Evolutionary conservation across 306 rosid species (phyloP).

Genomic region (Medicago truncatula): MtrunA17r5.0-ANR NC_053043.1:4007001-4007500

Average conservation of each 20-base stretch:
- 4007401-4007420: constrained; percentile 36
- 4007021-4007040: constrained; percentile 47
- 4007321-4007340: constrained; percentile 14
- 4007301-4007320: constrained; percentile 36
- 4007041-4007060: constrained; percentile 63
- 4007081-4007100: constrained; percentile 79
- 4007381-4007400: neutral
- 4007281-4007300: neutral
- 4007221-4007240: constrained; percentile 51
- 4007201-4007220: constrained; percentile 38
- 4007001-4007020: neutral
- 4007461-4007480: constrained; percentile 39
- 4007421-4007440: neutral
- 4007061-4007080: constrained; percentile 84
- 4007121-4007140: constrained; percentile 28
- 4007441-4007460: constrained; percentile 45
- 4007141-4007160: neutral
- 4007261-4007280: constrained; percentile 44
- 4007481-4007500: neutral
- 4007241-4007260: neutral
- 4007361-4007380: constrained; percentile 53
- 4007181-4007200: neutral
- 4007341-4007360: constrained; percentile 56
- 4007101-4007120: constrained; percentile 95
- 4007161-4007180: neutral